Base-by-base conservation (phyloP, 495 filamentous ascomycete genomes). In the Tricharina praecox region DNA sequence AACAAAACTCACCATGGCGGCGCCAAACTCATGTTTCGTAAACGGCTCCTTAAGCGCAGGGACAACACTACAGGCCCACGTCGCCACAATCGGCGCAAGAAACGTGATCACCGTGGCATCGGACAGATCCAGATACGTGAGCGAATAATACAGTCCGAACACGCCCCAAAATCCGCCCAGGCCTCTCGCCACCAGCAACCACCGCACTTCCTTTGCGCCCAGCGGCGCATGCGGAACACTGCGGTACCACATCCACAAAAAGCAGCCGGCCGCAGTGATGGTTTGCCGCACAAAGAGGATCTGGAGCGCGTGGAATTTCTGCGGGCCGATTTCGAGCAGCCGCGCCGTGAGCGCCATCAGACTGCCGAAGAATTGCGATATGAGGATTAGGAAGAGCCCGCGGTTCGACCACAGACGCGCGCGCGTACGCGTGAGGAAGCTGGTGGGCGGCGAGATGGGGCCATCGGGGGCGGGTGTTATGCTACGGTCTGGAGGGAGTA, bases 91-190 rank as follows among this genome's bases (percentile, higher is more conserved):
- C 0, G 90, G 90, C 0, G 82, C 75, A 0, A 96, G 72, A 58
- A 95, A 96, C 36, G 85, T 93, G 36, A 96, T 78, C 0, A 95
- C 90, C 0, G 85, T 93, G 9, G 90, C 87, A 55, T 96, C 88
- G 3, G 85, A 79, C 0, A 96, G 69, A 1, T 85, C 81, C 2
- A 96, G 76, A 57, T 94, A 94, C 51, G 81, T 73, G 4, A 94
- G 76, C 1, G 83, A 88, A 56, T 82, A 85, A 53, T 84, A 83
- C 39, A 83, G 63, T 7, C 79, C 78, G 63, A 77, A 84, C 8
- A 92, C 83, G 9, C 88, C 88, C 61, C 84, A 82, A 64, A 94
- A 94, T 0, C 88, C 88, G 42, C 70, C 70, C 1, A 80, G 52
- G 0, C 83, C 85, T 48, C 88, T 71, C 1, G 70, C 60, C 0